Base-by-base conservation (phyloP, 2,329 filamentous ascomycete species). In the Paecilomyces niveus region DNA sequence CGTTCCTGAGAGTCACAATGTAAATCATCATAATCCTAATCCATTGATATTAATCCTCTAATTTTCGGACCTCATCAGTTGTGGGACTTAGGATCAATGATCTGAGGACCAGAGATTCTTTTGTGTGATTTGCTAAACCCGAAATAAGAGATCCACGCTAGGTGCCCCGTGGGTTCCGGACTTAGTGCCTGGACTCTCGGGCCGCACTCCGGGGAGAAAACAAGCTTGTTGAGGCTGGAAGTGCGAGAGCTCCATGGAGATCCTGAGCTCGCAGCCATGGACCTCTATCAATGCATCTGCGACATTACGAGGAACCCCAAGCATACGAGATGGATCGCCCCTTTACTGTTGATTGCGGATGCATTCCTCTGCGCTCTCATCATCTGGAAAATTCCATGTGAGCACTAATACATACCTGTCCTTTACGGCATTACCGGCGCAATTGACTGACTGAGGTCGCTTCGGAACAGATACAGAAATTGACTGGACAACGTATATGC, bases 401-500 rank as follows among this genome's bases (percentile, higher is more conserved):
- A 78, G 88, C 70, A 57, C 35, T 50, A 24, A 24, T 24, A 56
- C 57, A 21, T 26, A 33, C n/a, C 31, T 39, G 54, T 35, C 35
- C 24, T 29, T 18, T 39, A 21, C 31, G 29, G 33, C 29, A 57
- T 53, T 3, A n/a, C 35, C 15, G 54, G 11, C 26, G n/a, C 31
- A 51, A 18, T 45, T 18, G 24, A 39, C 35, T 57, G 33, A 50
- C 35, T 58, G 56, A 61, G 54, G 61, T 64, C 52, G 54, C 51
- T 64, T 82, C 56, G 54, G 18, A 22, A 51, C 65, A 90, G 94
- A 99, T 72, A 99, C 94, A 51, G 94, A 99, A 75, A 99, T 99
- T 69, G 94, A 99, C 76, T 99, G 93, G 93, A 83, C 83, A 59
- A 91, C 94, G 0, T 99, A 99, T 75, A 97, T 99, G 92, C 84